Evolutionary conservation across 106 monocot species (phyloP), one percentile per base, ranked within the genome.

Genomic region (Dactylorhiza incarnata): DNA sequence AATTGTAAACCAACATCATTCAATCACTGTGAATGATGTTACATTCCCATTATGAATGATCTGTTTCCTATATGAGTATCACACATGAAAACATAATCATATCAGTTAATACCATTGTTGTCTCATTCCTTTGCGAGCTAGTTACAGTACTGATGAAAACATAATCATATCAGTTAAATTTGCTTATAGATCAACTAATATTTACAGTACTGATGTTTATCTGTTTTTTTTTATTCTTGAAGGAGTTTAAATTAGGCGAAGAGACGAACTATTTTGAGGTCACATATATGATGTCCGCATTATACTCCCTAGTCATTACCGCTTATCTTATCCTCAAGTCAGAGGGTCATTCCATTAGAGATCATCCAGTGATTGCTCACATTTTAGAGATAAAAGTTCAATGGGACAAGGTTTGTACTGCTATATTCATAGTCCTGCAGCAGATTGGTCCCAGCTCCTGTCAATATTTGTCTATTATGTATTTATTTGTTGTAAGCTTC

Each of bases 241-340:
- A 49, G 69, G 46, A 46, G 72, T 48, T 61, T 49, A 17, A 70
- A 47, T 49, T 74, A 83, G 79, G 37, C 37, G 37, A 37, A 49
- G 71, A 17, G 65, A 75, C 83, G 75, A 79, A 83, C 5, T 84
- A 81, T 80, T 82, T 81, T 47, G 86, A 94, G 79, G 81, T 87
- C 56, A 85, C 85, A 77, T 74, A 82, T 49, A 76, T 66, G 48
- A 45, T 90, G 73, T 73, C 90, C 17, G 71, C 85, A 81, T 50
- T 75, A n/a, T 93, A 93, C 77, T 88, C 86, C 50, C 90, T 90
- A 85, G 85, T 90, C 58, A 90, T 95, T 81, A 76, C 52, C 49
- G 92, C 88, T 82, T 92, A 95, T 83, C 88, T 95, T 73, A 81
- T 95, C 63, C 82, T 92, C 51, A 92, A 90, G 81, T 80, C 95